Base-by-base conservation (phyloP, 495 filamentous ascomycete species). In the Cenococcum geophilum region DNA sequence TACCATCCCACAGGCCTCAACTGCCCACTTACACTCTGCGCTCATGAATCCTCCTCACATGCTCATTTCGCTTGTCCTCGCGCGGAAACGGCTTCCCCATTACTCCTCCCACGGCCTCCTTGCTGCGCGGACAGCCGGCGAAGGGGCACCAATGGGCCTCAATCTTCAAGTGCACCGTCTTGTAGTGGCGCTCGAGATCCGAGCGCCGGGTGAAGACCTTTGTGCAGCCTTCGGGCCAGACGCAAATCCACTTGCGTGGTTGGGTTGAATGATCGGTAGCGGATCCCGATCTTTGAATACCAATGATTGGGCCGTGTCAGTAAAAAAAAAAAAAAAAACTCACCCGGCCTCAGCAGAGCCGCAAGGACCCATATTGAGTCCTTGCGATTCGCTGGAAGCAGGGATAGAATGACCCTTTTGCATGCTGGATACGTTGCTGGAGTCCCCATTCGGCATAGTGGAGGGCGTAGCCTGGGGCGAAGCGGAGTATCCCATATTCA, bases 241-340 rank as follows among this genome's bases (percentile, higher is more conserved):
- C 5, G 16, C 45, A 49, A 0, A 22, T 1, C 45, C 45, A 49
- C 14, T 49, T 12, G 16, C 18, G 5, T 49, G 9, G 45, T 1
- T 1, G 45, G 18, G n/a, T 49, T 14, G 45, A 14, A 20, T 3
- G 42, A 49, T n/a, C n/a, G n/a, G n/a, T n/a, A n/a, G n/a, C n/a
- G n/a, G n/a, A n/a, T n/a, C n/a, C n/a, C n/a, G n/a, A n/a, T n/a
- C n/a, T n/a, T n/a, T n/a, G n/a, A n/a, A n/a, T n/a, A n/a, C n/a
- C n/a, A n/a, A n/a, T n/a, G n/a, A n/a, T n/a, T n/a, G n/a, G n/a
- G n/a, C n/a, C n/a, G n/a, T n/a, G n/a, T n/a, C n/a, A n/a, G n/a
- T n/a, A n/a, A n/a, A n/a, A n/a, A n/a, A n/a, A 49, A 49, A 49
- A 49, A 49, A 49, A 49, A 49, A 49, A 49, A 14, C 18, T 14